Percentiles rank a stretch among this genome's conserved stretches.
phyloP scores from a whole-genome alignment of 352 stramenopile genomes.

The Aphanomyces stellatus region DNA sequence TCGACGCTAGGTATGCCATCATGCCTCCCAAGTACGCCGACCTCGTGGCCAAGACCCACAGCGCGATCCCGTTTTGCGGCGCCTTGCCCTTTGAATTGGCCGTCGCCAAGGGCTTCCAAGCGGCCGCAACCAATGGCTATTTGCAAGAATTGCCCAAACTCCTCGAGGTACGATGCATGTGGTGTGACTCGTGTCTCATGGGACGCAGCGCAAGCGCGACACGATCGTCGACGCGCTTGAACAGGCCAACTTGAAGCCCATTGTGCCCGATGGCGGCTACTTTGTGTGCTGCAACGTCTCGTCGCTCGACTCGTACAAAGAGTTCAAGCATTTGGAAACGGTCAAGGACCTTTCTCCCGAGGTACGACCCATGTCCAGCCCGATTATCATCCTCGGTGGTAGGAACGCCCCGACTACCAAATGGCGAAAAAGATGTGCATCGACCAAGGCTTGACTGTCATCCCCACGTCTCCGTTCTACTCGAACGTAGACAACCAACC shows the following conservation, averaged over 20 bases:
- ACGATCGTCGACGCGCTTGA: slow-evolving; percentile 77
- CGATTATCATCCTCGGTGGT: not conserved
- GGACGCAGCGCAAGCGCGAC: slow-evolving; percentile 64
- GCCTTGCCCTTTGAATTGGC: slow-evolving; percentile 92
- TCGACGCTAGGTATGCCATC: slow-evolving; percentile 48
- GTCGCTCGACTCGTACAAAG: slow-evolving; percentile 54
- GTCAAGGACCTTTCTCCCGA: slow-evolving; percentile 41
- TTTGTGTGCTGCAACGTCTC: slow-evolving; percentile 89
- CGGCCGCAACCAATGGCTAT: slow-evolving; percentile 85
- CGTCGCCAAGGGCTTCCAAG: slow-evolving; percentile 79
- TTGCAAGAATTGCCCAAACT: slow-evolving; percentile 58
- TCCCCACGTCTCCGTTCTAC: slow-evolving; percentile 93
- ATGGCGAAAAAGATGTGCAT: slow-evolving; percentile 87
- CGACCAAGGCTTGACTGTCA: slow-evolving; percentile 86
- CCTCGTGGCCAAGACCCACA: slow-evolving; percentile 72
- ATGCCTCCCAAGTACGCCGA: slow-evolving; percentile 40
- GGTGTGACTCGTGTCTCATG: not conserved
- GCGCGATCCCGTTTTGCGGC: slow-evolving; percentile 89
- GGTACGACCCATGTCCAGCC: slow-evolving; percentile 24
- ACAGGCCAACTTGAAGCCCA: slow-evolving; percentile 77
- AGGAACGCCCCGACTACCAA: slow-evolving; percentile 82
- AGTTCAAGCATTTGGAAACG: slow-evolving; percentile 52
- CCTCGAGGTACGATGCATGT: slow-evolving; percentile 33
- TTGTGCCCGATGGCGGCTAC: slow-evolving; percentile 91
- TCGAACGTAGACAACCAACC: slow-evolving; percentile 68